phyloP scores from a whole-genome alignment of 202 grass and related monocot species.

The Brachypodium distachyon region DNA sequence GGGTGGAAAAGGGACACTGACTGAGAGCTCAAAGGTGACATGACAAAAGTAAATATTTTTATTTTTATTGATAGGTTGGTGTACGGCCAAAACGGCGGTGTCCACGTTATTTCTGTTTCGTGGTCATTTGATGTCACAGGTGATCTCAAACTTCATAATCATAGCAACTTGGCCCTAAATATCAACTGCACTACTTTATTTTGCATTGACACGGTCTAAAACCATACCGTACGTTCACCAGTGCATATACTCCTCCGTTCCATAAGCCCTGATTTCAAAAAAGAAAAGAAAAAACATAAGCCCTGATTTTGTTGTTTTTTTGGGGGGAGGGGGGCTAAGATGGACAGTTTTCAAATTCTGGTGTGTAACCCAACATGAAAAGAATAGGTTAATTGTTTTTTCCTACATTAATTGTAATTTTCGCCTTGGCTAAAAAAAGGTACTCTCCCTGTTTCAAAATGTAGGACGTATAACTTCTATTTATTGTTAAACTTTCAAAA shows the following conservation, averaged over 20 bases:
- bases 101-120: neutral
- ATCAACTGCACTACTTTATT: neutral
- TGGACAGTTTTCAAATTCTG: neutral
- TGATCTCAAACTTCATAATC: neutral
- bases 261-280: too few relatives aligned
- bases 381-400: too few relatives aligned
- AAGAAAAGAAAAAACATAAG: too few relatives aligned
- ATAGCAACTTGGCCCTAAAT: conserved; percentile 1
- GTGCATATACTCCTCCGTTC: too few relatives aligned
- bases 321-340: too few relatives aligned
- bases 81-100: conserved; percentile 22
- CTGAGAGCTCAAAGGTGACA: conserved; percentile 54
- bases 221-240: neutral
- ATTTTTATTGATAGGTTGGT: conserved; percentile 13
- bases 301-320: neutral
- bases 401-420: too few relatives aligned
- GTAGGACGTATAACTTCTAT: too few relatives aligned
- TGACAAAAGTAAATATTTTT: conserved; percentile 58
- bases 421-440: too few relatives aligned
- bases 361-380: neutral
- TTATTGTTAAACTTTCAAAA: too few relatives aligned
- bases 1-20: conserved; percentile 35
- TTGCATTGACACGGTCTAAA: neutral
- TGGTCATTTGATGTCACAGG: neutral
- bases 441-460: too few relatives aligned